Evolutionary conservation across 148 eudicot genomes (phyloP), one percentile per base, ranked within the genome.

Genomic region (Selenicereus undatus): DNA sequence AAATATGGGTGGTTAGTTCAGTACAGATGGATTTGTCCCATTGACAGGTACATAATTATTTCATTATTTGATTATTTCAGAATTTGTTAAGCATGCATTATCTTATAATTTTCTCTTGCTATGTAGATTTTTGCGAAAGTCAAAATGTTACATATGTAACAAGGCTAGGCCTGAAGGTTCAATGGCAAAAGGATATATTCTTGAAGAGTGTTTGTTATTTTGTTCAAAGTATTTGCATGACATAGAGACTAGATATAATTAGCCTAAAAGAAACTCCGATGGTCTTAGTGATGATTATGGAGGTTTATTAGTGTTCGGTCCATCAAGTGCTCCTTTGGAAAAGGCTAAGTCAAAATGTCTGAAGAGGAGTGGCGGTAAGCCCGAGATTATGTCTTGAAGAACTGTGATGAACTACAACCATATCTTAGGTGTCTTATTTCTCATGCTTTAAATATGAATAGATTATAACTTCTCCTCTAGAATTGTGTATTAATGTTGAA

Each of bases 111-210:
- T 62, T 32, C 32, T 27, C 1, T 50, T 54, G n/a, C 13, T 66
- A 9, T 43, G 22, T 24, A 77, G 73, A 32, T 69, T 64, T 39
- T 65, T 77, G 1, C 56, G 52, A 11, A 65, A 64, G 52, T 77
- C 45, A 18, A 69, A 70, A 20, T 70, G 29, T 73, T 80, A 58
- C 62, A 73, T 73, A 27, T 78, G 73, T 4, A 74, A 80, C 24
- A 80, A 74, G 26, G 45, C 11, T 74, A 62, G 43, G 26, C 82
- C 24, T 43, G 32, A 32, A 32, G 32, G 32, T 32, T 32, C 73
- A 7, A 80, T 80, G 62, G 78, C 62, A 24, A 64, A 80, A 43
- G 82, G 82, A 1, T 80, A 74, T 18, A 80, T 80, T 43, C 3
- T 73, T 13, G 73, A 80, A 32, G 82, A 74, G 9, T 80, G 78